Percentiles rank a stretch among this genome's conserved stretches.
Evolutionary conservation across 768 basidiomycete genomes (phyloP).

Genomic region (Pulveroboletus sp.): DNA sequence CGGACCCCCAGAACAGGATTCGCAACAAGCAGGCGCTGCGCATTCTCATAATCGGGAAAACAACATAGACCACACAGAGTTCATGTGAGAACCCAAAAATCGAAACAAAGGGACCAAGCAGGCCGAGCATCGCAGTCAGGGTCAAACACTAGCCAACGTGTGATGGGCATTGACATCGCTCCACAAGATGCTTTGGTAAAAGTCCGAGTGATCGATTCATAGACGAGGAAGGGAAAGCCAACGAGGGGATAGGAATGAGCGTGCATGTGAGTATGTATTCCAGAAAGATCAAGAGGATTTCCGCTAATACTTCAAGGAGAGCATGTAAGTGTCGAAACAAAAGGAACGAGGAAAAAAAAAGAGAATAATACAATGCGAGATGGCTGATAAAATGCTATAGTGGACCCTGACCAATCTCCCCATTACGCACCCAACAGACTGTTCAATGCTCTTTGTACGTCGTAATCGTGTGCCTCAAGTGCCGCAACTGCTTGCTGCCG

Average conservation of each 20-base stretch:
- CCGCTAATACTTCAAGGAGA: conserved; percentile 14
- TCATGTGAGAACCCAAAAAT: conserved; percentile 10
- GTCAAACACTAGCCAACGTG: too few species aligned
- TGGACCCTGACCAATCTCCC: conserved; percentile 5
- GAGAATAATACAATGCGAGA: conserved; percentile 18
- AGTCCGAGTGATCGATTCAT: conserved; percentile 18
- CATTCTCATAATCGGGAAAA: too few species aligned
- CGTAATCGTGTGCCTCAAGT: conserved; percentile 79
- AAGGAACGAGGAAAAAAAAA: background rate
- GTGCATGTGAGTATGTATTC: conserved; percentile 29
- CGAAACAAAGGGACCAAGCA: background rate
- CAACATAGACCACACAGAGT: background rate
- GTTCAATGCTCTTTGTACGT: conserved; percentile 75
- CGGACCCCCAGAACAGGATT: conserved; percentile 2
- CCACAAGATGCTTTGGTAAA: conserved; percentile 1
- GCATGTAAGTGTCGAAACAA: background rate
- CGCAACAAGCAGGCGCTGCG: background rate
- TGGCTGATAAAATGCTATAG: conserved; percentile 14
- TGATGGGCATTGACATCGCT: background rate
- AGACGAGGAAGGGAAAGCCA: background rate
- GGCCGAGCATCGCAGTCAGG: background rate
- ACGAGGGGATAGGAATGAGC: conserved; percentile 20
- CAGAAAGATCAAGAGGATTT: conserved; percentile 15
- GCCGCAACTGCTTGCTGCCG: conserved; percentile 77
- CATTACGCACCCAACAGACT: conserved; percentile 48